Evolutionary conservation across 2,329 filamentous ascomycete genomes (phyloP).

Genomic region (Colletotrichum melonis): DNA sequence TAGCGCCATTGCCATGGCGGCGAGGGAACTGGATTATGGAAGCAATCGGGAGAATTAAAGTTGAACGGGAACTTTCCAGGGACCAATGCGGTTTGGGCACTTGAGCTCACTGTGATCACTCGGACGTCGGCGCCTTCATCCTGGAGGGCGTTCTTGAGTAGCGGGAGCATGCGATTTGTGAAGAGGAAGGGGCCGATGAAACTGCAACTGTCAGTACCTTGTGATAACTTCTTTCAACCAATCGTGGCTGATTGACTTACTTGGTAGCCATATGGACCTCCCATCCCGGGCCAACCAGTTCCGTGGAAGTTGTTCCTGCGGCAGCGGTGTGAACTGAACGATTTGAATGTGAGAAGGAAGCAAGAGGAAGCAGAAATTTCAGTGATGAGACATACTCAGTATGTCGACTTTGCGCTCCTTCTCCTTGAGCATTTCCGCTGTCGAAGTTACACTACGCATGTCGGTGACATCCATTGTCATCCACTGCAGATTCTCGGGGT

Average conservation of each 20-base stretch:
- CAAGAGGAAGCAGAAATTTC: not conserved
- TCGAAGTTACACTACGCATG: slow-evolving; percentile 34
- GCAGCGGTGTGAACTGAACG: slow-evolving; percentile 42
- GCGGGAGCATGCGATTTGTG: slow-evolving; percentile 41
- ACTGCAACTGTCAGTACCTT: slow-evolving; percentile 28
- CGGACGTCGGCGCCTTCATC: slow-evolving; percentile 38
- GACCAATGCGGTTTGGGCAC: slow-evolving; percentile 22
- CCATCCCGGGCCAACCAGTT: slow-evolving; percentile 35
- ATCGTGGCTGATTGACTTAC: slow-evolving; percentile 21
- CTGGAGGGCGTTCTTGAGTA: slow-evolving; percentile 38
- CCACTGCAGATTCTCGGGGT: slow-evolving; percentile 34
- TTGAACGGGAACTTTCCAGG: slow-evolving; percentile 35
- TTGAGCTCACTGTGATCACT: slow-evolving; percentile 38
- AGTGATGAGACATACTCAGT: slow-evolving; percentile 35
- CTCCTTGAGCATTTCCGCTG: slow-evolving; percentile 28
- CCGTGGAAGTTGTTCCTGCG: not conserved
- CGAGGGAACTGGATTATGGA: slow-evolving; percentile 17
- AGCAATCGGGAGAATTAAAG: slow-evolving; percentile 32
- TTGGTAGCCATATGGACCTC: slow-evolving; percentile 40
- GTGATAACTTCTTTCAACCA: not conserved
- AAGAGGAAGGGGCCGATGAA: slow-evolving; percentile 40
- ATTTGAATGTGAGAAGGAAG: not conserved
- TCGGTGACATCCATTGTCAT: slow-evolving; percentile 39
- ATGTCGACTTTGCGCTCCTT: slow-evolving; percentile 40
- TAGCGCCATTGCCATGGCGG: slow-evolving; percentile 34